Evolutionary conservation across 2,329 filamentous ascomycete genomes (phyloP).

Genomic region (Colletotrichum australisinense): DNA sequence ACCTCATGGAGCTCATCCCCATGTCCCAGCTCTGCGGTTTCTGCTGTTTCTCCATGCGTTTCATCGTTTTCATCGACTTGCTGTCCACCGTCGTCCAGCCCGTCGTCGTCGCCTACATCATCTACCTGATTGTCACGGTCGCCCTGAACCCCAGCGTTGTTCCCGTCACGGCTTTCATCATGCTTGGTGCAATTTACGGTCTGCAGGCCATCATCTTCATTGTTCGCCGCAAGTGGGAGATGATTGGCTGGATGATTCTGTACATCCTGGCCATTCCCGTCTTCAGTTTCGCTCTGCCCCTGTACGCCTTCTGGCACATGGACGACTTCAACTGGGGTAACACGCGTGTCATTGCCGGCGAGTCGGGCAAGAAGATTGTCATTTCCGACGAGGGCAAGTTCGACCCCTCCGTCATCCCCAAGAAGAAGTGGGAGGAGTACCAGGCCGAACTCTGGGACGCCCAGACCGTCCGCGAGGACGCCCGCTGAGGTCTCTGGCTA

Average conservation of each 20-base stretch:
- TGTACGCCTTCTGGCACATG: conserved; percentile 99
- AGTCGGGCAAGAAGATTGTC: conserved; percentile 91
- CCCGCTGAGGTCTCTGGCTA: conserved; percentile 91
- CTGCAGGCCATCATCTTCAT: conserved; percentile 98
- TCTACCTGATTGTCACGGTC: conserved; percentile 86
- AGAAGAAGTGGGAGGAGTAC: conserved; percentile 99
- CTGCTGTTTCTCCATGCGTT: conserved; percentile 62
- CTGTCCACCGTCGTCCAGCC: conserved; percentile 93
- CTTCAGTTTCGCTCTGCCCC: conserved; percentile 88
- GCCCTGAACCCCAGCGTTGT: conserved; percentile 71
- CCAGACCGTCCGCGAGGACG: conserved; percentile 84
- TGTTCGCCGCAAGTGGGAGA: conserved; percentile 96
- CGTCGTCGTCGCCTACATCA: conserved; percentile 89
- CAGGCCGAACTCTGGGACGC: conserved; percentile 98
- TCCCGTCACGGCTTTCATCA: conserved; percentile 87
- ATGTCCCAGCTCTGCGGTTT: conserved; percentile 96
- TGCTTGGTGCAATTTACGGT: conserved; percentile 96
- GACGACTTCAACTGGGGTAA: conserved; percentile 99
- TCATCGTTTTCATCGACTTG: conserved; percentile 94
- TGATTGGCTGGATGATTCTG: conserved; percentile 99
- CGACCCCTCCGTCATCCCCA: conserved; percentile 89
- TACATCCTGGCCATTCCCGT: conserved; percentile 93
- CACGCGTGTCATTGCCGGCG: conserved; percentile 95
- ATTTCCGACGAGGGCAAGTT: conserved; percentile 98
- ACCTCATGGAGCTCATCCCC: conserved; percentile 94